Base-by-base conservation (phyloP, 176 grass and related monocot genomes). In the Phoenix dactylifera region DNA sequence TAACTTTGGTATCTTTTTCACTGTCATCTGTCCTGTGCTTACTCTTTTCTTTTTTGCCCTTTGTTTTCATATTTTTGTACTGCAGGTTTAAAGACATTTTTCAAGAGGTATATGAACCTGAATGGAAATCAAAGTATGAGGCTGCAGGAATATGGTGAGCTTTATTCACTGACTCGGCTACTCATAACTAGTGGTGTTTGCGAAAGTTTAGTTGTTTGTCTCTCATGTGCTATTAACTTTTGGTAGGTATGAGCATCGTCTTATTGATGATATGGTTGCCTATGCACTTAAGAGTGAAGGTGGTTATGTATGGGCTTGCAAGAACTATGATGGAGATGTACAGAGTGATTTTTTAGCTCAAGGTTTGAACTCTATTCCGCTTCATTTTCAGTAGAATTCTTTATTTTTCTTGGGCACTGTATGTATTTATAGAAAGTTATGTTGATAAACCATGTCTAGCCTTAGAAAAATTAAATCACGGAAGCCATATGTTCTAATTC, bases 211-310 rank as follows among this genome's bases (percentile, higher is more conserved):
- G 62, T 24, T 18, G 48, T 64, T 30, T 49, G 4, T 29, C 4
- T 16, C 73, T 69, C 35, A 65, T 59, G n/a, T 49, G 66, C 30
- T 48, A 14, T 73, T 24, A 4, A 22, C 56, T 74, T 77, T 24
- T 71, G 17, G 55, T 28, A 96, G 91, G 91, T 96, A 96, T 69
- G 91, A 96, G 49, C 91, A 96, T 60, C 83, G 91, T 63, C 84
- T 96, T 50, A 96, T 96, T 54, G 91, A 96, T 80, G 91, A 96
- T 77, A 96, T 96, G 91, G 91, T 96, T 58, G 91, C 91, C 6
- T 96, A 96, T 80, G 91, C 91, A 29, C 71, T 96, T 49, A 95
- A 95, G 86, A 95, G 90, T 16, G 86, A 89, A 64, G 90, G 90
- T 54, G 90, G 71, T 44, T 95, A 95, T 71, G 90, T 95, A 29